phyloP scores from a whole-genome alignment of 257 asterid genomes.

The Solanum okadae region DNA sequence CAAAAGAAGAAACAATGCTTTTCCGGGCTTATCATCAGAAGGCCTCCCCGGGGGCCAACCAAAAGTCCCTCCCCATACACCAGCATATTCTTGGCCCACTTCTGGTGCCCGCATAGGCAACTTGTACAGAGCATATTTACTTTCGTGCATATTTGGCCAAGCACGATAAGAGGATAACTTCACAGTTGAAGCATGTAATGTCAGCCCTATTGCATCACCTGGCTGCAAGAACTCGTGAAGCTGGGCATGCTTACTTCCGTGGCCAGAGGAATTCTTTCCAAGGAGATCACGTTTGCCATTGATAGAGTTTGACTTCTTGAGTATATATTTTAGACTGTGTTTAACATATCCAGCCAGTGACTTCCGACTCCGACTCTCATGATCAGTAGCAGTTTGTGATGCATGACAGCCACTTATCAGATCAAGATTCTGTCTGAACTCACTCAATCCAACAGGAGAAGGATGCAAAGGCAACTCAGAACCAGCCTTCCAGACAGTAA shows the following conservation, averaged over 20 bases:
- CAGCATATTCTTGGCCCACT: slow-evolving; percentile 51
- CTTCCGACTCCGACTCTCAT: slow-evolving; percentile 30
- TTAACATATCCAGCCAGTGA: slow-evolving; percentile 49
- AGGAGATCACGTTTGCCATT: slow-evolving; percentile 29
- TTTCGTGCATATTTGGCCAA: slow-evolving; percentile 91
- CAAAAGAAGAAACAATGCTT: slow-evolving; percentile 65
- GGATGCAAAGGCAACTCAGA: slow-evolving; percentile 33
- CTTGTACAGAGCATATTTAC: slow-evolving; percentile 74
- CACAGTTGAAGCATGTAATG: slow-evolving; percentile 54
- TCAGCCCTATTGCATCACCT: slow-evolving; percentile 57
- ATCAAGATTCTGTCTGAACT: slow-evolving; percentile 39
- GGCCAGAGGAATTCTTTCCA: slow-evolving; percentile 27
- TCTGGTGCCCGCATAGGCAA: slow-evolving; percentile 48
- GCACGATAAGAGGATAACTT: slow-evolving; percentile 65
- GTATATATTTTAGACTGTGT: slow-evolving; percentile 58
- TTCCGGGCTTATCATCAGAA: slow-evolving; percentile 67
- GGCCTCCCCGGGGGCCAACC: slow-evolving; percentile 88
- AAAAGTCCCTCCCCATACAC: slow-evolving; percentile 87
- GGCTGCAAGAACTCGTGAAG: slow-evolving; percentile 65
- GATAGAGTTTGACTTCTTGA: slow-evolving; percentile 53
- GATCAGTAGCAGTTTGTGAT: slow-evolving; percentile 19
- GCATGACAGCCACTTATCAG: slow-evolving; percentile 23
- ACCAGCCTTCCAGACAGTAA: slow-evolving; percentile 27
- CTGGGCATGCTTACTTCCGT: slow-evolving; percentile 44
- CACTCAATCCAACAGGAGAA: slow-evolving; percentile 41